These are phyloP conservation scores for Saccharomyces kudriavzevii DNA, from an alignment of 805 yeast genomes.

Conservation along the genomic window DNA sequence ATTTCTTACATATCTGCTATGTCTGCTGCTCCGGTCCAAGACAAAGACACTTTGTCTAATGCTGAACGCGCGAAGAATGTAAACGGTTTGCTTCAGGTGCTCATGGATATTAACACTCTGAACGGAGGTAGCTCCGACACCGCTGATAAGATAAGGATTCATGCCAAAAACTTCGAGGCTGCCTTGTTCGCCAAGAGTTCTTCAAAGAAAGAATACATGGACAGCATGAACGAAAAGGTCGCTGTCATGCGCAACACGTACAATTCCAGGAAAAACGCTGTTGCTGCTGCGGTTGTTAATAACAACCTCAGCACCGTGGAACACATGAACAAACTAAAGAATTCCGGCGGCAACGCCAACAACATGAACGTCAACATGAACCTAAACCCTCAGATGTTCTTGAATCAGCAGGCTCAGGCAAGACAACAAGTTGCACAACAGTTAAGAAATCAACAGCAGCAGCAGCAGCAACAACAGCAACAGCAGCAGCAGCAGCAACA, in stretches of 20 bases:
- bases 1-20: neutral
- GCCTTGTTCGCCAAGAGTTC: conserved; percentile 52
- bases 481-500: conserved; percentile 12
- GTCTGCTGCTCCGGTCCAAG: neutral
- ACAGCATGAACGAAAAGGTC: conserved; percentile 39
- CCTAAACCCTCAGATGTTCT: conserved; percentile 32
- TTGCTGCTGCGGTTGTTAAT: conserved; percentile 10
- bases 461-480: conserved; percentile 29
- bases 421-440: conserved; percentile 46
- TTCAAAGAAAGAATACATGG: conserved; percentile 45
- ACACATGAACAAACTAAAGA: neutral
- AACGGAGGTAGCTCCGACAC: conserved; percentile 32
- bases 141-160: conserved; percentile 38
- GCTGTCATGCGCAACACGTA: conserved; percentile 34
- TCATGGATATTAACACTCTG: conserved; percentile 30
- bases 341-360: conserved; percentile 17
- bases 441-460: conserved; percentile 26
- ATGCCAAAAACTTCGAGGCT: conserved; percentile 67
- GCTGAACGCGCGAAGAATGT: conserved; percentile 30
- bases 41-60: conserved; percentile 18
- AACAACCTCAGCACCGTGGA: conserved; percentile 17
- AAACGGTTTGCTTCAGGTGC: conserved; percentile 26
- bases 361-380: conserved; percentile 19
- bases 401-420: conserved; percentile 45
- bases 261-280: conserved; percentile 20